Evolutionary conservation across 164 flowering plant species (phyloP), one percentile per base, ranked within the genome.

Genomic region (Santalum album): DNA sequence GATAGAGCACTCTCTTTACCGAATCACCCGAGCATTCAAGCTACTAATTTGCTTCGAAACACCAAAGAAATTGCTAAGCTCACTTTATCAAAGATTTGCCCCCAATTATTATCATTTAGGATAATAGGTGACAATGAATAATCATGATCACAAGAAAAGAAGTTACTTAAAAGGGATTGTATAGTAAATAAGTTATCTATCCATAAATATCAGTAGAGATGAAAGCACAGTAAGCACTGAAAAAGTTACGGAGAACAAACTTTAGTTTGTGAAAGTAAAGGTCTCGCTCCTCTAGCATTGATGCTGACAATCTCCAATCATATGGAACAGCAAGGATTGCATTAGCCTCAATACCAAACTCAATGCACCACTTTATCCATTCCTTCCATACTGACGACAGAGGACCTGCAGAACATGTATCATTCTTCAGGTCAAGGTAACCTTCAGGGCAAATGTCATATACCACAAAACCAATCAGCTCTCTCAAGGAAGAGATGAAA

Each of bases 331-430:
- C 96, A 65, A 89, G 49, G 54, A 92, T 89, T 32, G 99, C 91
- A 78, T 92, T 87, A 26, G 99, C 85, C 71, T 87, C 97, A 24
- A 89, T 72, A 45, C 99, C 99, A 76, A 92, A 92, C 61, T 92
- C 92, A 64, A 92, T 76, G 67, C 99, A 92, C 99, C 99, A 92
- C 66, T 87, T 89, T 21, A 92, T 54, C 99, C 99, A 92, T 57
- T 92, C 99, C 72, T 87, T 92, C 99, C 99, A 92, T 25, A 92
- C 91, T 14, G 97, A 85, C 34, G 99, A 92, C 51, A 92, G 90
- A 66, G 99, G 97, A 65, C 99, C 99, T 89, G 78, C 19, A 48
- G 49, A 51, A 12, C 35, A 55, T 6, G 1, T 14, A 45, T 22
- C 49, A 45, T 21, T 45, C 15, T 21, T 20, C 49, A 45, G 12